A percentile compares a stretch with the other conserved stretches of the same genome.
Conservation (phyloP, 371 early-diverging fungal species). For the Synchytrium microbalum region DNA sequence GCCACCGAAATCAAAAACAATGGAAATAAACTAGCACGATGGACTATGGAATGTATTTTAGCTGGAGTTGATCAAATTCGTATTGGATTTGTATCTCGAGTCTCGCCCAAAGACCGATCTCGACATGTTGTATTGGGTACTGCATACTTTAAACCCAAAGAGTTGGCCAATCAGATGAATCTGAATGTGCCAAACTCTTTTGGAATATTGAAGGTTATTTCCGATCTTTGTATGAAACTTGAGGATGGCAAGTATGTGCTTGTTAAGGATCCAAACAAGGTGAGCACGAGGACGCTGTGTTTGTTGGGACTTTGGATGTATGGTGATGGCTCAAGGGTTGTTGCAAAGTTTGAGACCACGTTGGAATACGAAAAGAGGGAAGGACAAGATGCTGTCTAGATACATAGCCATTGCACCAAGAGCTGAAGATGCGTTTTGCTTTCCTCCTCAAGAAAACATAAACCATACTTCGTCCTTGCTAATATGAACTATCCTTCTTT, state of each 20-base stretch:
- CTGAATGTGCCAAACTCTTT: conserved; percentile 76
- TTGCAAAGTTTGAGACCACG: too few relatives aligned
- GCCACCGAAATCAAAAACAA: conserved; percentile 97
- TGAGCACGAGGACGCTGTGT: too few relatives aligned
- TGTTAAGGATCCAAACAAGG: conserved; percentile 91
- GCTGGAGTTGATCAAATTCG: conserved; percentile 85
- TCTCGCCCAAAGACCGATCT: conserved; percentile 66
- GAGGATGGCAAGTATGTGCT: conserved; percentile 91
- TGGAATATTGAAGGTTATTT: conserved; percentile 92
- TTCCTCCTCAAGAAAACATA: neutral
- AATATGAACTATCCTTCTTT: too few relatives aligned
- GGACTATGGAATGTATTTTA: conserved; percentile 86
- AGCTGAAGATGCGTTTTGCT: neutral
- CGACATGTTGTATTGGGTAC: conserved; percentile 82
- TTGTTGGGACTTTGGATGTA: too few relatives aligned
- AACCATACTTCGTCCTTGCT: neutral
- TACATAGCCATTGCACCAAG: neutral
- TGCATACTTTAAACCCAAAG: conserved; percentile 78
- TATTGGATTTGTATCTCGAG: conserved; percentile 68
- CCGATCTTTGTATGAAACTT: conserved; percentile 68
- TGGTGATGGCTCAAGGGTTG: too few relatives aligned
- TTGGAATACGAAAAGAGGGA: too few relatives aligned
- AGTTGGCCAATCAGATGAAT: conserved; percentile 88
- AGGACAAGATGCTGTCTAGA: conserved; percentile 18
- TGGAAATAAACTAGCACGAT: conserved; percentile 87